These are phyloP conservation scores for Chionographis japonica DNA, from an alignment of 106 monocot species.

Conservation along the genomic window DNA sequence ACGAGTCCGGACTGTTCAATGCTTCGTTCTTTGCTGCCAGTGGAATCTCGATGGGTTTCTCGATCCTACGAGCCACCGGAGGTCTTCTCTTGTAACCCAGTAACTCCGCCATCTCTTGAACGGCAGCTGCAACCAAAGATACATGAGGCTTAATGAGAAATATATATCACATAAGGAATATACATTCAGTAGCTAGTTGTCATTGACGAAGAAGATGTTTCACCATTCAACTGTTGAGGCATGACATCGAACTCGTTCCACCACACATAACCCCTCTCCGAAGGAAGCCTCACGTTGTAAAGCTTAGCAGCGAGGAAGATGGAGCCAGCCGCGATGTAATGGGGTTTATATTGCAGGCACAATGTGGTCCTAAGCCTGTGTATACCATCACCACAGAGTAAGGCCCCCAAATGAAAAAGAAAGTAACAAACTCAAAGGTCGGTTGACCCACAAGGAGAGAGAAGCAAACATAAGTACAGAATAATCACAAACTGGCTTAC, in stretches of 20 bases:
- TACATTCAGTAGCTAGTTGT: not conserved
- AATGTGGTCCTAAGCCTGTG: conserved; percentile 60
- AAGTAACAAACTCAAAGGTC: not conserved
- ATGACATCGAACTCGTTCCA: conserved; percentile 71
- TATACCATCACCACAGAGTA: not conserved
- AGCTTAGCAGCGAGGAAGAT: conserved; percentile 57
- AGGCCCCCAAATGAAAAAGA: not conserved
- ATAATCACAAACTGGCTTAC: conserved; percentile 21
- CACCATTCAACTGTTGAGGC: conserved; percentile 54
- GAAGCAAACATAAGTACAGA: not conserved
- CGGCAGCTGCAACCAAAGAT: conserved; percentile 26
- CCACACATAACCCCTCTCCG: conserved; percentile 38
- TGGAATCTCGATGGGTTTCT: conserved; percentile 15
- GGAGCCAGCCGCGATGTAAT: conserved; percentile 78
- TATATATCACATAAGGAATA: not conserved
- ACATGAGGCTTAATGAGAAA: not conserved
- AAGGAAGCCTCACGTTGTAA: conserved; percentile 54
- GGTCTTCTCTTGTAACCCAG: conserved; percentile 18
- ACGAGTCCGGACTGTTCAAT: conserved; percentile 50
- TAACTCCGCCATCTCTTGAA: conserved; percentile 38
- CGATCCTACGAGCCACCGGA: conserved; percentile 3
- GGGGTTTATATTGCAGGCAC: conserved; percentile 71
- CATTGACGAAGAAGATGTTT: not conserved
- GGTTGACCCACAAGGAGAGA: not conserved
- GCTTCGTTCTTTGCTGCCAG: conserved; percentile 11